A percentile compares a stretch with the other conserved stretches of the same genome.
These are phyloP conservation scores for Austroboletus novae-zelandiae DNA, from an alignment of 1,284 basidiomycete species.

Conservation along the genomic window DNA sequence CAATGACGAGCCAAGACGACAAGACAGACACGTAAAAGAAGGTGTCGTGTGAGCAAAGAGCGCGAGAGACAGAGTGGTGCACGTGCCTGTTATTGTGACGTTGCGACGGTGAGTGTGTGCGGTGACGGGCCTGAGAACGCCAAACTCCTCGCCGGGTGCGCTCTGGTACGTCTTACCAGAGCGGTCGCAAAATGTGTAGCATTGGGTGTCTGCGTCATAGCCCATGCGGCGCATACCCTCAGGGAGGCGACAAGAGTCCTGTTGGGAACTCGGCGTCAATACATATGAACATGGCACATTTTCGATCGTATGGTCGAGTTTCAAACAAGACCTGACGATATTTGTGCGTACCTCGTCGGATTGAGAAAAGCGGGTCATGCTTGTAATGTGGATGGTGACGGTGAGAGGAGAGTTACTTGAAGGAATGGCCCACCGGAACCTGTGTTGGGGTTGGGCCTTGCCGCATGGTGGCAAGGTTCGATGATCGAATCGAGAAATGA, in stretches of 20 bases:
- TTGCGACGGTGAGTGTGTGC: constrained; percentile 21
- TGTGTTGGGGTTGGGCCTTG: not conserved
- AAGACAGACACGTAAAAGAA: not conserved
- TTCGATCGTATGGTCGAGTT: constrained; percentile 1
- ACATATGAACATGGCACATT: not conserved
- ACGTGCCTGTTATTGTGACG: constrained; percentile 29
- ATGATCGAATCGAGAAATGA: not conserved
- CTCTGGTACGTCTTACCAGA: constrained; percentile 44
- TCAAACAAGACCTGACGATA: not conserved
- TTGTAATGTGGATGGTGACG: constrained; percentile 3
- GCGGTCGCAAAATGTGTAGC: constrained; percentile 49
- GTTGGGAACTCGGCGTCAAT: constrained; percentile 5
- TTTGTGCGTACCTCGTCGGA: constrained; percentile 35
- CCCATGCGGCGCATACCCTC: constrained; percentile 48
- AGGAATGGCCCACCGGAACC: not conserved
- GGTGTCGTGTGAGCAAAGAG: not conserved
- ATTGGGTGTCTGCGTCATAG: constrained; percentile 51
- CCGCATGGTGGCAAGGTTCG: not conserved
- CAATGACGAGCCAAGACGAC: too few species aligned
- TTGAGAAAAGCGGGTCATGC: constrained; percentile 30
- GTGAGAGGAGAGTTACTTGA: constrained; percentile 2
- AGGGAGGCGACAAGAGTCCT: constrained; percentile 52
- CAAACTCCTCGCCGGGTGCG: constrained; percentile 44
- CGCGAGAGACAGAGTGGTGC: not conserved
- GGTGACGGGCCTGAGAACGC: constrained; percentile 39